Conservation (phyloP, 352 stramenopile species). For the Pythium apleroticum region DNA sequence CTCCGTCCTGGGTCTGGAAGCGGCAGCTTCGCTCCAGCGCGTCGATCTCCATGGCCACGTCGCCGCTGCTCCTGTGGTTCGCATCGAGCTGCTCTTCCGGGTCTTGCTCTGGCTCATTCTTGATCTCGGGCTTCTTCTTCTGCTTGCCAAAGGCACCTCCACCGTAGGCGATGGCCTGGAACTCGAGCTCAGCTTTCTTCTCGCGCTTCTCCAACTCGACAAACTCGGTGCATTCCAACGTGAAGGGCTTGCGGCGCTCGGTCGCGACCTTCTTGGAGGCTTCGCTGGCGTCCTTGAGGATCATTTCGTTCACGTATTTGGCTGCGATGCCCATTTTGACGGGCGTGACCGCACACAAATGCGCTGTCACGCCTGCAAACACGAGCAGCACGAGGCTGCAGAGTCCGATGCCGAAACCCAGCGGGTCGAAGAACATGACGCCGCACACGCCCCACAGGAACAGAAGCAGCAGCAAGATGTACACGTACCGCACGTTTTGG, state of each 20-base stretch:
- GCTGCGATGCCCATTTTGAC: constrained; percentile 86
- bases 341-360: constrained; percentile 80
- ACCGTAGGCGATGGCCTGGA: constrained; percentile 79
- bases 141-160: constrained; percentile 60
- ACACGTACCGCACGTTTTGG: constrained; percentile 59
- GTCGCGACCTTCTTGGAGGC: constrained; percentile 69
- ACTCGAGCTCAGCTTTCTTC: constrained; percentile 79
- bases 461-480: constrained; percentile 63
- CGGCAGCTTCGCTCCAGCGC: constrained; percentile 57
- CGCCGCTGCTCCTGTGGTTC: constrained; percentile 37
- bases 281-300: constrained; percentile 81
- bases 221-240: constrained; percentile 78
- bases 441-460: constrained; percentile 87
- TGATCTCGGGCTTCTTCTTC: constrained; percentile 24
- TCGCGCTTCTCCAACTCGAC: constrained; percentile 67
- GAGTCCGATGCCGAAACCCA: constrained; percentile 87
- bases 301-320: constrained; percentile 89
- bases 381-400: constrained; percentile 83
- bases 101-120: constrained; percentile 21
- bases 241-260: constrained; percentile 63
- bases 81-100: constrained; percentile 2
- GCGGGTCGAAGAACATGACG: constrained; percentile 90
- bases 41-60: constrained; percentile 72
- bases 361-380: constrained; percentile 72
- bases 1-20: constrained; percentile 27